These are phyloP conservation scores for Phytophthora vignae DNA, from an alignment of 352 stramenopile genomes.

Conservation along the genomic window DNA sequence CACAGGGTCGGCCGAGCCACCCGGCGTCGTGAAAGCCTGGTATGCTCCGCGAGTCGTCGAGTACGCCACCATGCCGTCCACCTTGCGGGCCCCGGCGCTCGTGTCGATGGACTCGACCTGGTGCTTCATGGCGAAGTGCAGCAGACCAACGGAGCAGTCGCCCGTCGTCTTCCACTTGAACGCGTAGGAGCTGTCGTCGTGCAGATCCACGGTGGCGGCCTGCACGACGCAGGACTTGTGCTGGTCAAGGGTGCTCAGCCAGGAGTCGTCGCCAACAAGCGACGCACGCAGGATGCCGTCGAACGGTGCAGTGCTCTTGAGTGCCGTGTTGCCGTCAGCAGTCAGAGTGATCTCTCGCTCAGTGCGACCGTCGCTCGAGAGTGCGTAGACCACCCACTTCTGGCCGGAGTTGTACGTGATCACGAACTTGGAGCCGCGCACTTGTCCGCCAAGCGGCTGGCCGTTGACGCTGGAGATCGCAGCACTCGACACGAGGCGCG, in stretches of 20 bases:
- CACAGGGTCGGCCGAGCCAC: constrained; percentile 18
- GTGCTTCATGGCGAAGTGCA: constrained; percentile 71
- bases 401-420: constrained; percentile 62
- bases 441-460: constrained; percentile 25
- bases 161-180: constrained; percentile 71
- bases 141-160: constrained; percentile 55
- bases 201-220: constrained; percentile 46
- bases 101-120: constrained; percentile 56
- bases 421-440: constrained; percentile 56
- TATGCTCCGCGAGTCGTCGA: constrained; percentile 67
- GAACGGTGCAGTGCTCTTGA: constrained; percentile 48
- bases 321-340: constrained; percentile 43
- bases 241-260: constrained; percentile 49
- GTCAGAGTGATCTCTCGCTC: constrained; percentile 54
- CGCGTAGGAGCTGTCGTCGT: constrained; percentile 53
- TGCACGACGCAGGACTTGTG: constrained; percentile 64
- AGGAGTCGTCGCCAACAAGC: constrained; percentile 50
- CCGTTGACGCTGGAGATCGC: constrained; percentile 61
- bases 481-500: constrained; percentile 48
- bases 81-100: constrained; percentile 24
- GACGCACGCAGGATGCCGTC: constrained; percentile 57
- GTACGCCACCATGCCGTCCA: constrained; percentile 50
- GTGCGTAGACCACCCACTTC: constrained; percentile 68
- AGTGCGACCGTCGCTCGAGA: constrained; percentile 45
- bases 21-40: constrained; percentile 48